Evolutionary conservation across 139 green algal species (phyloP), one percentile per base, ranked within the genome.

Genomic region (Diplosphaera chodatii): DNA sequence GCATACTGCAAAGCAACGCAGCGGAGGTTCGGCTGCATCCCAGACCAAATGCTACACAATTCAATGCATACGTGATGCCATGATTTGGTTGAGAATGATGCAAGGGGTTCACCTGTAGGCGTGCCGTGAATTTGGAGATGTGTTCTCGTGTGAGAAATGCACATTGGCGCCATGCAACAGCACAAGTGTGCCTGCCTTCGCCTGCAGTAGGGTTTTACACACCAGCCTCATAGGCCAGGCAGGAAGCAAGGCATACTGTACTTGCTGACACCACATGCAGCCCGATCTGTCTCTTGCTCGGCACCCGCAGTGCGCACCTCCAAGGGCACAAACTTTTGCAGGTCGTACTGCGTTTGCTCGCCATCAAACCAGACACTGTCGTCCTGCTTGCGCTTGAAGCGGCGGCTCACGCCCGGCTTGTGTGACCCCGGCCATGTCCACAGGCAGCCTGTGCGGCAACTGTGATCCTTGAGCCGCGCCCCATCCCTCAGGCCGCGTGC

Each of bases 371-470:
- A 67, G 3, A 88, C 71, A 13, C 71, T 66, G 65, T 70, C 75
- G 30, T 67, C 64, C 40, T 18, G 40, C 25, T 41, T 67, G 1
- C 69, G 55, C 34, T 83, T 23, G 66, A 89, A 89, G 63, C 78
- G 76, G 22, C 83, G 80, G 27, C 72, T 37, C 63, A 90, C 77
- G 13, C 84, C 85, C 20, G 76, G 10, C 29, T 63, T 76, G 69
- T 90, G 85, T 1, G 74, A 70, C 25, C 78, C 78, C 32, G 75
- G 83, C 21, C 93, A 67, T 6, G 82, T 83, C 87, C 90, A 99
- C 25, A 99, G 74, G 79, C 94, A 99, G 64, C 94, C 48, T 59
- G 48, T 20, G n/a, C n/a, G n/a, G n/a, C n/a, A n/a, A n/a, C n/a
- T n/a, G n/a, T n/a, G n/a, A n/a, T n/a, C n/a, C n/a, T n/a, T n/a